Base-by-base conservation (phyloP, 805 yeast genomes). In the Yamadazyma olivae region DNA sequence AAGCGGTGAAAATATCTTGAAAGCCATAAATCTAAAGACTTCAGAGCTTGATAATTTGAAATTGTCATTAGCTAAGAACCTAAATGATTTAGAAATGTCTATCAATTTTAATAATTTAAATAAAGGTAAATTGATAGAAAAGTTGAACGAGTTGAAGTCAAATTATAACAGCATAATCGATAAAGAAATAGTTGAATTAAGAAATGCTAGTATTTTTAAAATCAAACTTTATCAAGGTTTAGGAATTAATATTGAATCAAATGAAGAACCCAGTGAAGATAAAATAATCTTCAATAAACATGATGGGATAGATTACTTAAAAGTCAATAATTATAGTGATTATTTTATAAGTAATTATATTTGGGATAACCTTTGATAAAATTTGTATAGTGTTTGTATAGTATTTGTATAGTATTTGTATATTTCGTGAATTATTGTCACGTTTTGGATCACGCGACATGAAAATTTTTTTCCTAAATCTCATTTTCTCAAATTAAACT, bases 331-430 rank as follows among this genome's bases (percentile, higher is more conserved):
- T 40, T 76, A 79, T 43, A 77, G 83, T 48, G 81, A 79, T 40
- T 81, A 71, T 49, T 85, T 83, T 55, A 73, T 83, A 20, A 74
- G 87, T 10, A 85, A 86, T 50, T 82, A 76, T 52, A 74, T 86
- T 21, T 86, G 95, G 95, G 93, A 84, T 42, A 71, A 74, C 6
- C 13, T 27, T 20, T 20, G 23, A 20, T 7, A 20, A 20, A 7
- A 7, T 20, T 23, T 23, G 32, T 29, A 32, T 20, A 18, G 27
- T 22, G 27, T 10, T 17, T 22, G 23, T 25, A 27, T 32, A 20
- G 23, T 10, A 20, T 20, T 7, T 20, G 23, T 20, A 20, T 20
- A 20, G 10, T 20, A 20, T 20, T 7, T 20, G 23, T 20, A 7
- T 7, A 20, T 20, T n/a, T n/a, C n/a, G n/a, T n/a, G n/a, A n/a